Base-by-base conservation (phyloP, 1,139 yeast genomes). In the Yamadazyma triangularis region DNA sequence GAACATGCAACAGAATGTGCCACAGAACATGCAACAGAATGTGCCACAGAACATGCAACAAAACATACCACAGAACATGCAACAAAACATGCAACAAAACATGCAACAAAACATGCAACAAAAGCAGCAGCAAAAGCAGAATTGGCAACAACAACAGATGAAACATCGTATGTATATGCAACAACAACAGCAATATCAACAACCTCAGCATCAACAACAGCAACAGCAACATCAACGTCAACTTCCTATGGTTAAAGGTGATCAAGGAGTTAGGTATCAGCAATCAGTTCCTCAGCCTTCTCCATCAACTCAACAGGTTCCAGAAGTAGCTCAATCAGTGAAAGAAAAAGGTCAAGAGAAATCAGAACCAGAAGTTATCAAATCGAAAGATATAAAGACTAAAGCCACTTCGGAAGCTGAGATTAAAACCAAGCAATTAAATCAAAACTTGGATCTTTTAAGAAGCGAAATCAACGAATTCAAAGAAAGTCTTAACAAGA, bases 381-480 rank as follows among this genome's bases (percentile, higher is more conserved):
- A 4, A 15, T 11, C 16, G 14, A n/a, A 15, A 10, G 12, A 18
- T n/a, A 9, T 15, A n/a, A n/a, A n/a, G n/a, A n/a, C n/a, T n/a
- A n/a, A n/a, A n/a, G n/a, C n/a, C n/a, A 22, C 20, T 7, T 18
- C 20, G 6, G 8, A 8, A 8, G n/a, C 7, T 8, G 45, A 50
- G 25, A 38, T 27, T 15, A 60, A 61, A 34, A 38, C 48, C 3
- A 30, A 32, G 27, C 64, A 64, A 32, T 51, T 68, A 45, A 65
- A 65, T 36, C 70, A 65, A 32, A 66, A 67, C 37, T 56, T 69
- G 36, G 70, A 67, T 38, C 43, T 66, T 33, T 55, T 69, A 33
- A 47, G 73, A 32, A 52, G 58, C 15, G 75, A 69, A 43, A 65
- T 69, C 35, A 67, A 67, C 39, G 73, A 68, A 34, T 69, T 68